Evolutionary conservation across 352 stramenopile genomes (phyloP).

Genomic region (Phytopythium litorale): DNA sequence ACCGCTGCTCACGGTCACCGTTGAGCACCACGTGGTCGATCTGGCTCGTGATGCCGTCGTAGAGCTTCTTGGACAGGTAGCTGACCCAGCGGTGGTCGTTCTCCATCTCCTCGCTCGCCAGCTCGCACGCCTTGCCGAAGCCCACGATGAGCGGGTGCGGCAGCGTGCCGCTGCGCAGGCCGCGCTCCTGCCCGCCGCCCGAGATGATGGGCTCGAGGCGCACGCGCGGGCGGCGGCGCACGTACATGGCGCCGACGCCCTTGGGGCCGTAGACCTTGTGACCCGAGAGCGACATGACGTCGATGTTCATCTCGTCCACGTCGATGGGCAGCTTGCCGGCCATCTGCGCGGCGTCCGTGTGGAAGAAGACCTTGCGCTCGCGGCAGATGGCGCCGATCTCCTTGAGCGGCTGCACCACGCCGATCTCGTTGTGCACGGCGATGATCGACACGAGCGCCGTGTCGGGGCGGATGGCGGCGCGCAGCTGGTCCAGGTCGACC

Average conservation of each 20-base stretch:
- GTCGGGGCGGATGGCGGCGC: constrained; percentile 91
- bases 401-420: constrained; percentile 96
- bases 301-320: constrained; percentile 98
- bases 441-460: constrained; percentile 98
- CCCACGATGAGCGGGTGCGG: constrained; percentile 77
- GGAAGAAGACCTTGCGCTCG: constrained; percentile 96
- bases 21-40: constrained; percentile 96
- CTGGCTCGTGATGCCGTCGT: constrained; percentile 73
- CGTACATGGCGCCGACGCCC: constrained; percentile 97
- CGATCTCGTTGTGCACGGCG: constrained; percentile 99
- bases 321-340: constrained; percentile 96
- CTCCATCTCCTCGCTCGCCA: constrained; percentile 94
- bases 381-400: constrained; percentile 95
- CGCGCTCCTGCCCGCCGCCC: constrained; percentile 97
- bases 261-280: constrained; percentile 99
- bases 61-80: constrained; percentile 94
- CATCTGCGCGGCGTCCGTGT: constrained; percentile 99
- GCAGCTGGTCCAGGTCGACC: constrained; percentile 94
- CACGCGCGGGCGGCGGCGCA: constrained; percentile 94
- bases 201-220: constrained; percentile 97
- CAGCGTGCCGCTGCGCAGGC: constrained; percentile 91
- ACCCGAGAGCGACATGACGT: constrained; percentile 97
- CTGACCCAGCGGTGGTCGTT: constrained; percentile 94
- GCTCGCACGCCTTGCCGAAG: constrained; percentile 90
- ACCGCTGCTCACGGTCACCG: constrained; percentile 91